Evolutionary conservation across 176 grass and related monocot genomes (phyloP).

Genomic region (Tuctoria greenei): DNA sequence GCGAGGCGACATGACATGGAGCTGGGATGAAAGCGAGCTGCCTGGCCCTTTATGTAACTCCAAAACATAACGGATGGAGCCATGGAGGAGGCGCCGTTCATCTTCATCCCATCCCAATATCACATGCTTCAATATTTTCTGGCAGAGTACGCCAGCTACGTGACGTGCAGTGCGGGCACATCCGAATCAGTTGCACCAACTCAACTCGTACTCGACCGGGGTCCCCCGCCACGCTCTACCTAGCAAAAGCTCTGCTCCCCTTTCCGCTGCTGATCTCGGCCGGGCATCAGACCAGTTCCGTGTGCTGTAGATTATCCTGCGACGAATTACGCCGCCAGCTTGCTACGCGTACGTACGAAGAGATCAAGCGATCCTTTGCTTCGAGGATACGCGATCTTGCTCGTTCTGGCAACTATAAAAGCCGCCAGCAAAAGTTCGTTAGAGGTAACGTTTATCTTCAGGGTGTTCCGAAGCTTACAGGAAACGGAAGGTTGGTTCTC

Average conservation of each 20-base stretch:
- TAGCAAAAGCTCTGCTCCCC: neutral
- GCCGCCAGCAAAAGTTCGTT: neutral
- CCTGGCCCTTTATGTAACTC: neutral
- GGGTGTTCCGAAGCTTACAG: neutral
- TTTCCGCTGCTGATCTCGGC: neutral
- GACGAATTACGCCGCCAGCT: neutral
- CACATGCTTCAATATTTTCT: neutral
- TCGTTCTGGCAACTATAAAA: neutral
- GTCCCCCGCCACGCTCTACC: neutral
- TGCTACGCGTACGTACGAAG: neutral
- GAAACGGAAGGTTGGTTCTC: neutral
- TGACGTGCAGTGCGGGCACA: neutral
- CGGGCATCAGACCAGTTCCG: neutral
- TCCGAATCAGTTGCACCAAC: conserved; percentile 10
- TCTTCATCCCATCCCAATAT: too few relatives aligned
- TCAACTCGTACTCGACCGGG: neutral
- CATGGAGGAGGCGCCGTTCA: too few relatives aligned
- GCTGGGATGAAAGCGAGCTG: neutral
- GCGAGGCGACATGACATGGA: neutral
- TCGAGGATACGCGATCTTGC: conserved; percentile 2
- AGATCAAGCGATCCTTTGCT: neutral
- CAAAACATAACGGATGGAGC: neutral
- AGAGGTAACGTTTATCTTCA: neutral
- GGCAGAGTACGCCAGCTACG: too few relatives aligned
- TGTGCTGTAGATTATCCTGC: neutral